phyloP scores from a whole-genome alignment of 345 rosid species.

The Dovyalis caffra region DNA sequence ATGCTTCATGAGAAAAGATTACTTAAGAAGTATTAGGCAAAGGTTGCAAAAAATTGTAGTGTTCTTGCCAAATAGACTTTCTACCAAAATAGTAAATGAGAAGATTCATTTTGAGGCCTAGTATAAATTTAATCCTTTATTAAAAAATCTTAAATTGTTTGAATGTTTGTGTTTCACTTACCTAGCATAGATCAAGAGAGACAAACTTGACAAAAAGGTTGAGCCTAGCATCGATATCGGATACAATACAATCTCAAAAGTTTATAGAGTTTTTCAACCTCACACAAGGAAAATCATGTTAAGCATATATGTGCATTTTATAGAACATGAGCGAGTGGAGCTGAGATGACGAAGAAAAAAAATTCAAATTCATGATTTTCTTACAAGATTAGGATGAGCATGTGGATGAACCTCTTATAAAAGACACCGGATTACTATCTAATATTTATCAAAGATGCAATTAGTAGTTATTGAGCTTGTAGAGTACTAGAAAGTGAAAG shows the following conservation, averaged over 20 bases:
- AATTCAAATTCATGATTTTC: neutral
- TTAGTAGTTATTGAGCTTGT: neutral
- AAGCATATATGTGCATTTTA: constrained; percentile 1
- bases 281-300: neutral
- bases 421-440: no score
- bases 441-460: no score
- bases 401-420: neutral
- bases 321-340: neutral
- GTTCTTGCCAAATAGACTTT: neutral
- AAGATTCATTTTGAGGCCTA: neutral
- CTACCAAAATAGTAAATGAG: neutral
- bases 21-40: neutral
- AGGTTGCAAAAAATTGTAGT: neutral
- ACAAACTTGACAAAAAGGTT: neutral
- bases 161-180: neutral
- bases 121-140: neutral
- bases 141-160: neutral
- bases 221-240: neutral
- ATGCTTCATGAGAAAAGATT: neutral
- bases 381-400: neutral
- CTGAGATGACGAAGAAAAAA: neutral
- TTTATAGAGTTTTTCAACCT: neutral
- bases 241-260: neutral
- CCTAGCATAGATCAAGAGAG: neutral
- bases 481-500: neutral